These are phyloP conservation scores for Telfairia occidentalis DNA, from an alignment of 331 rosid species.

Conservation along the genomic window DNA sequence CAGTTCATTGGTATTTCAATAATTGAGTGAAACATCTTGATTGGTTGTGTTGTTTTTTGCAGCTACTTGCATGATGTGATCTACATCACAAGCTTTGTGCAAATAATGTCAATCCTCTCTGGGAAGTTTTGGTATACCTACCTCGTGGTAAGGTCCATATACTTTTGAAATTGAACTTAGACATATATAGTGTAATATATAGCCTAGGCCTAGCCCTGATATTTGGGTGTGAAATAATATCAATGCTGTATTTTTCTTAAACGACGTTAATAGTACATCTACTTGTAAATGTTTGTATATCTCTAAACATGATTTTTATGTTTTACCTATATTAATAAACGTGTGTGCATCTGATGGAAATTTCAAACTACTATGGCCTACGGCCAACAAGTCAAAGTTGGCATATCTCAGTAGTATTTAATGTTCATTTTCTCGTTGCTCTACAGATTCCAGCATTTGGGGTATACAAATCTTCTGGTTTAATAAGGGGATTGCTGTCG, in stretches of 20 bases:
- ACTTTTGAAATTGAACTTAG: not conserved
- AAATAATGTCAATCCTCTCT: constrained; percentile 10
- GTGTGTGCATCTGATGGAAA: not conserved
- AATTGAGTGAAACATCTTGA: constrained; percentile 6
- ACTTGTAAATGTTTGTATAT: not conserved
- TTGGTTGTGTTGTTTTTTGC: constrained; percentile 16
- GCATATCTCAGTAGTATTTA: not conserved
- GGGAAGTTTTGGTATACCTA: constrained; percentile 14
- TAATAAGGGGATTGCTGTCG: constrained; percentile 58
- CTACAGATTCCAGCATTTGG: constrained; percentile 86
- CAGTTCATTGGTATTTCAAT: not conserved
- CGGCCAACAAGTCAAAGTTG: constrained; percentile 6
- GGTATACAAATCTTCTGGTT: constrained; percentile 61
- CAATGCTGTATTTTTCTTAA: not conserved
- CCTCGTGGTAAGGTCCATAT: constrained; percentile 17
- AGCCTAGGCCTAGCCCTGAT: not conserved
- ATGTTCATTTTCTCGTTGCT: constrained; percentile 13
- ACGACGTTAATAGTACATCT: not conserved
- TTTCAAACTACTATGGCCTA: not conserved
- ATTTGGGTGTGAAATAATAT: not conserved
- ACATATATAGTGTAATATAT: not conserved
- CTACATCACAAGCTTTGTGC: constrained; percentile 66
- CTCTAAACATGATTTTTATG: not conserved
- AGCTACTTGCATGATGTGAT: constrained; percentile 89
- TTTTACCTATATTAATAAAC: not conserved